phyloP scores from a whole-genome alignment of 192 early-diverging fungal genomes.

The Entophlyctis luteolus region DNA sequence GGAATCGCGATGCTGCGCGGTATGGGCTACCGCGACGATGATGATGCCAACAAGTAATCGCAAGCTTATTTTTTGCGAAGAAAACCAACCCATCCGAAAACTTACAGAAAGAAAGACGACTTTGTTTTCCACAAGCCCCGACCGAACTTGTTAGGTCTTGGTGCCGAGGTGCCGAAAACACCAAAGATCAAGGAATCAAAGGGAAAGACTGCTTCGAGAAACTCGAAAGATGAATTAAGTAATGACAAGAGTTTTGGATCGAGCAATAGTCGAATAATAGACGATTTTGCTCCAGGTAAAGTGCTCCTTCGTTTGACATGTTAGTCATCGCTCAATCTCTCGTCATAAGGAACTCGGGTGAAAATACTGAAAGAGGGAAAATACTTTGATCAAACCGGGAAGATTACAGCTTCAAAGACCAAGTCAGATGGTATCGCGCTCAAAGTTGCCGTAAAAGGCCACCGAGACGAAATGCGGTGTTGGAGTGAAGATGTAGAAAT shows the following conservation, averaged over 20 bases:
- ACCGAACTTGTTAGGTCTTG: constrained; percentile 76
- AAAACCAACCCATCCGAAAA: no score
- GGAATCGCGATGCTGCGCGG: constrained; percentile 80
- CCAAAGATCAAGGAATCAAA: constrained; percentile 41
- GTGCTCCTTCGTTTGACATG: no score
- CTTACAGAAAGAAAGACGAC: constrained; percentile 37
- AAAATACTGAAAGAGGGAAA: background rate
- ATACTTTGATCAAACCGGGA: background rate
- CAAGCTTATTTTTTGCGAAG: no score
- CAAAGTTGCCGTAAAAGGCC: background rate
- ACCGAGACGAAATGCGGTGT: constrained; percentile 3
- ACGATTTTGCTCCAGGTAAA: no score
- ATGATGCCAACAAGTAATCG: constrained; percentile 49
- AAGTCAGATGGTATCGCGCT: constrained; percentile 5
- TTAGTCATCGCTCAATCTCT: background rate
- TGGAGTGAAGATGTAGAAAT: constrained; percentile 2
- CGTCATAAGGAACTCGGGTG: background rate
- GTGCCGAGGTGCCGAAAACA: constrained; percentile 63
- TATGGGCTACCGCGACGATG: constrained; percentile 84
- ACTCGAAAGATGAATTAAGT: background rate
- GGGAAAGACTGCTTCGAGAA: constrained; percentile 25
- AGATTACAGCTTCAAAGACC: background rate
- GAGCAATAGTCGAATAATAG: background rate
- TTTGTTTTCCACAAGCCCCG: constrained; percentile 45
- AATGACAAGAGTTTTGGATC: background rate